Conservation (phyloP, 257 asterid genomes). For the Leonotis leonurus region DNA sequence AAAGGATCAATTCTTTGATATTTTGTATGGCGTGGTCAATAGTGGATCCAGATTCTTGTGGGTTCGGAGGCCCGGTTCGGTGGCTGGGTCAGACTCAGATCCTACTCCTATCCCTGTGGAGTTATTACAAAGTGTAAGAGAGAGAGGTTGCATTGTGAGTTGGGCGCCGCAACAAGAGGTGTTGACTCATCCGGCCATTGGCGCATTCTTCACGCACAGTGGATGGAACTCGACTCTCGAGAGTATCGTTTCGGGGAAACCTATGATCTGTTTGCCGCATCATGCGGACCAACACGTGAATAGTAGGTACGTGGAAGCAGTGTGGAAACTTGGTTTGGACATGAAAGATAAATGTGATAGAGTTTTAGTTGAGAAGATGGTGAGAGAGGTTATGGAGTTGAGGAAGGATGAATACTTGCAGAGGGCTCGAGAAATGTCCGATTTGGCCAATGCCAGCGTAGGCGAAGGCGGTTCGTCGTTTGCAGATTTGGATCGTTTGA, state of each 20-base stretch:
- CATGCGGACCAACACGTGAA: constrained; percentile 39
- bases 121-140: constrained; percentile 14
- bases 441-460: constrained; percentile 25
- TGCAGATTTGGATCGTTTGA: constrained; percentile 29
- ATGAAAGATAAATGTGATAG: constrained; percentile 53
- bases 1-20: constrained; percentile 30
- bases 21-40: constrained; percentile 50
- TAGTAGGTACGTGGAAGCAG: constrained; percentile 35
- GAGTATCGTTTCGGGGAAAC: constrained; percentile 31
- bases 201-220: constrained; percentile 35
- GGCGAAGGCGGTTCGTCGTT: constrained; percentile 34
- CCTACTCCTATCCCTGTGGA: constrained; percentile 22
- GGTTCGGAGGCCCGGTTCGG: constrained; percentile 45
- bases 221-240: constrained; percentile 50
- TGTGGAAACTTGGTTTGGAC: constrained; percentile 45
- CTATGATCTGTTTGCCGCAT: constrained; percentile 49
- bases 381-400: constrained; percentile 42
- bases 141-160: constrained; percentile 30
- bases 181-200: constrained; percentile 28
- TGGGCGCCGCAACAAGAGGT: constrained; percentile 47
- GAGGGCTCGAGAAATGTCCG: constrained; percentile 21
- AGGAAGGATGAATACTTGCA: constrained; percentile 34
- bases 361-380: constrained; percentile 29
- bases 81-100: constrained; percentile 11
- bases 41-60: constrained; percentile 53